Percentiles rank a stretch among this genome's conserved stretches.
Evolutionary conservation across 2,329 filamentous ascomycete genomes (phyloP).

Genomic region (Penicillium sclerotigenum): DNA sequence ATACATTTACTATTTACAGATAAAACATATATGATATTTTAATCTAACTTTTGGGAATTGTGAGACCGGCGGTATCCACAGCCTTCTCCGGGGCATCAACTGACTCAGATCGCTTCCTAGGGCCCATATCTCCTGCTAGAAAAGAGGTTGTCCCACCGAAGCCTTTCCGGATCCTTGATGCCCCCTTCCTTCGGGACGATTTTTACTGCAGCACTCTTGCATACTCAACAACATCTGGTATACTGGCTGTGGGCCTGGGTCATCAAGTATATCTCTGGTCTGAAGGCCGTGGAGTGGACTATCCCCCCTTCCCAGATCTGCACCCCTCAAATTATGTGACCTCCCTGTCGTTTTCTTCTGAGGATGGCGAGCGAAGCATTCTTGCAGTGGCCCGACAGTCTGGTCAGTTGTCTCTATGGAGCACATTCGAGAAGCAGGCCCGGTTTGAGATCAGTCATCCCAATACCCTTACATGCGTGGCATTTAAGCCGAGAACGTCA

Average conservation of each 20-base stretch:
- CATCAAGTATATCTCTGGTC: conserved; percentile 86
- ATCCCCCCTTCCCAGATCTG: conserved; percentile 54
- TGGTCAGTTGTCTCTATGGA: conserved; percentile 73
- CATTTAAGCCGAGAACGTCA: conserved; percentile 68
- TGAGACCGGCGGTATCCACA: neutral
- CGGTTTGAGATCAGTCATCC: conserved; percentile 74
- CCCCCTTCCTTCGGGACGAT: conserved; percentile 84
- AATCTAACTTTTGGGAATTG: neutral
- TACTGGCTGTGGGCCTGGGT: conserved; percentile 78
- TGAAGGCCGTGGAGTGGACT: conserved; percentile 65
- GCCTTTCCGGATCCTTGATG: conserved; percentile 85
- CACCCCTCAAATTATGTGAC: conserved; percentile 62
- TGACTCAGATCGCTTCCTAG: conserved; percentile 24
- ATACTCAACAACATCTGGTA: conserved; percentile 71
- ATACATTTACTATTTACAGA: conserved; percentile 4
- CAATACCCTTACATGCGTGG: conserved; percentile 71
- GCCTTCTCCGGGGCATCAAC: conserved; percentile 1
- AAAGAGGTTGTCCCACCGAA: conserved; percentile 60
- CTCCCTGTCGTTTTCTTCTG: conserved; percentile 85
- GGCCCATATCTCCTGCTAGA: conserved; percentile 18
- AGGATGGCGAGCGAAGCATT: conserved; percentile 70
- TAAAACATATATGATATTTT: conserved; percentile 5
- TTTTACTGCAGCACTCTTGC: conserved; percentile 92
- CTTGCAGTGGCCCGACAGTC: conserved; percentile 80
- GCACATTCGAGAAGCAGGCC: conserved; percentile 61